Base-by-base conservation (phyloP, 2,329 filamentous ascomycete species). In the Talaromyces marneffei region DNA sequence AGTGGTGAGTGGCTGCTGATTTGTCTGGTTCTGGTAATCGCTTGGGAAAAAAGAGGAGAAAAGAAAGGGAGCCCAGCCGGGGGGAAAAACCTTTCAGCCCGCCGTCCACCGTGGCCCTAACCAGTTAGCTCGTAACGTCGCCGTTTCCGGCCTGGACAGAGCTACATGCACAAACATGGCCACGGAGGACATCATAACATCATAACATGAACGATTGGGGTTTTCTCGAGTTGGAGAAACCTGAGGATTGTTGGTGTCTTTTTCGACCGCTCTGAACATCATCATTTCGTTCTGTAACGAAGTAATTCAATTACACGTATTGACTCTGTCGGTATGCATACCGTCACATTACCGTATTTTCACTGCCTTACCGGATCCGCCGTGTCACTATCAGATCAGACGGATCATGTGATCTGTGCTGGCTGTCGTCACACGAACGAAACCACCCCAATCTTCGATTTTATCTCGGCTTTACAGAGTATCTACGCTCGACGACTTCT, bases 31-130 rank as follows among this genome's bases (percentile, higher is more conserved):
- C 48, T 52, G 48, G 48, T 18, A 52, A 20, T 20, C 29, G 27
- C 27, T 8, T 52, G 48, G 57, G 50, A 62, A 60, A 53, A 60
- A 46, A 63, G 55, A 59, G 57, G 57, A 62, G 59, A 54, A 61
- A 27, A 61, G 53, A 42, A 42, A 62, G 55, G 35, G 35, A 59
- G 59, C 25, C 52, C 42, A 60, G 48, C 29, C 18, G 27, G 29
- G n/a, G 48, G 48, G 48, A 52, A 33, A 33, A 52, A 33, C 29
- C 48, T 52, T 52, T 52, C 48, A 52, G 48, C 29, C 48, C 10
- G 27, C 48, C 2, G 44, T 29, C 16, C 44, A n/a, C 20, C 10
- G 23, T 48, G n/a, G n/a, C 46, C 29, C 48, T 52, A 33, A 7
- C 29, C 10, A 52, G 8, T 52, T 52, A 52, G 48, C n/a, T 29